Base-by-base conservation (phyloP, 2,329 filamentous ascomycete genomes). In the Claviceps cyperi region DNA sequence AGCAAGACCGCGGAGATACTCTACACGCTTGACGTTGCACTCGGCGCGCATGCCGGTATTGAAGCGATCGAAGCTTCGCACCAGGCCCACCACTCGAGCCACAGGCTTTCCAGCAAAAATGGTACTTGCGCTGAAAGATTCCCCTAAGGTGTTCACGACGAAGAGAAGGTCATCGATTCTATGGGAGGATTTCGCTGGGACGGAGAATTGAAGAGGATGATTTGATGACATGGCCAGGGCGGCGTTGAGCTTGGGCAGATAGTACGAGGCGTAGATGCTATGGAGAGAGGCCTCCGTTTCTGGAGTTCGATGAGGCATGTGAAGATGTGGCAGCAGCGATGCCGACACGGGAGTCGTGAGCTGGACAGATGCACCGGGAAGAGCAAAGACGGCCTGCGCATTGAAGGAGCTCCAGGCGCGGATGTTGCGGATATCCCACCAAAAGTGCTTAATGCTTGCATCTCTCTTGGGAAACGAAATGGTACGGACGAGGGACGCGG, bases 391-490 rank as follows among this genome's bases (percentile, higher is more conserved):
- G 51, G 82, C 80, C 49, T 74, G 66, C 11, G 86, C 71, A 56
- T 79, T 86, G 76, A 96, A 96, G 57, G 80, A 77, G 48, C 77
- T 77, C 91, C 91, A 96, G 54, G 81, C 77, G 54, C 86, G 81
- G 56, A 96, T 74, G 63, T 94, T 91, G 57, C 91, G 85, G 52
- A 94, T 77, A 61, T 97, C 91, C 86, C 88, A 96, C 91, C 91
- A 97, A 66, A 91, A 95, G 70, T 94, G 82, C 64, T 83, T 87
- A 59, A 77, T 83, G 66, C 75, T 77, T 60, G 75, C 81, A 64
- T 80, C 85, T 55, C 73, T 78, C 60, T 74, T 72, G 55, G 69
- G 81, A 62, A 84, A 82, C 52, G 84, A 86, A 57, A 91, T 78
- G 57, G 83, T 85, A 60, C 84, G 84, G 38, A 94, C 87, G 36